Conservation (phyloP, 768 basidiomycete species). For the Tubosaeta sp. region DNA sequence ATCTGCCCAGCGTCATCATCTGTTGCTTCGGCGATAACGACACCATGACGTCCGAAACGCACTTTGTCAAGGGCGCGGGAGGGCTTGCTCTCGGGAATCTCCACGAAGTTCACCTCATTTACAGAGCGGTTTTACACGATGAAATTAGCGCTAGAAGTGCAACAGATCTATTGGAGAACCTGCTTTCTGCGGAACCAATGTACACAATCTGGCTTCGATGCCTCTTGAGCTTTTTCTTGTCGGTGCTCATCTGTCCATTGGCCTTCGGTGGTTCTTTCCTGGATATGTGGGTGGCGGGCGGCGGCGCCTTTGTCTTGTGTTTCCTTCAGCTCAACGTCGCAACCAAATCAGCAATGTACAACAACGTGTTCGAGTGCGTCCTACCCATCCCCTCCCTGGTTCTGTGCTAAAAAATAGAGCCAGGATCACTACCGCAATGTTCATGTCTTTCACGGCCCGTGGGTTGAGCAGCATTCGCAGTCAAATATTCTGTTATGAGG, state of each 20-base stretch:
- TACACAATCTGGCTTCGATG: conserved; percentile 63
- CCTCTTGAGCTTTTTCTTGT: conserved; percentile 63
- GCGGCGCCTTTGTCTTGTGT: conserved; percentile 61
- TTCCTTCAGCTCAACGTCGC: conserved; percentile 73
- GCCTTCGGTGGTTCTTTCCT: conserved; percentile 81
- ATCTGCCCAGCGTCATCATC: conserved; percentile 77
- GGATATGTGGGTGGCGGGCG: conserved; percentile 81
- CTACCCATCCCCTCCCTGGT: neutral
- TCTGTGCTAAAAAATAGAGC: conserved; percentile 9
- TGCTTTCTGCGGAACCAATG: conserved; percentile 62
- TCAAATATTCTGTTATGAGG: conserved; percentile 85
- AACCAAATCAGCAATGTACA: conserved; percentile 73
- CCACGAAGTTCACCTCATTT: conserved; percentile 80
- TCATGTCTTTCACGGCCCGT: conserved; percentile 77
- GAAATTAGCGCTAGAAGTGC: conserved; percentile 82
- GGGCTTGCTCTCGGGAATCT: conserved; percentile 80
- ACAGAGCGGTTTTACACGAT: conserved; percentile 87
- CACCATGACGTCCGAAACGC: conserved; percentile 84
- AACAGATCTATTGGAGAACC: conserved; percentile 52
- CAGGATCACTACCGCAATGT: conserved; percentile 78
- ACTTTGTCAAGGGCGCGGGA: conserved; percentile 79
- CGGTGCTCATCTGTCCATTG: conserved; percentile 76
- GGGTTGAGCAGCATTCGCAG: conserved; percentile 75
- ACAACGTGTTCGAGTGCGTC: conserved; percentile 84
- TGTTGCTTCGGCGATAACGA: conserved; percentile 88